phyloP scores from a whole-genome alignment of 805 yeast genomes.

The Ogataea methylovora region DNA sequence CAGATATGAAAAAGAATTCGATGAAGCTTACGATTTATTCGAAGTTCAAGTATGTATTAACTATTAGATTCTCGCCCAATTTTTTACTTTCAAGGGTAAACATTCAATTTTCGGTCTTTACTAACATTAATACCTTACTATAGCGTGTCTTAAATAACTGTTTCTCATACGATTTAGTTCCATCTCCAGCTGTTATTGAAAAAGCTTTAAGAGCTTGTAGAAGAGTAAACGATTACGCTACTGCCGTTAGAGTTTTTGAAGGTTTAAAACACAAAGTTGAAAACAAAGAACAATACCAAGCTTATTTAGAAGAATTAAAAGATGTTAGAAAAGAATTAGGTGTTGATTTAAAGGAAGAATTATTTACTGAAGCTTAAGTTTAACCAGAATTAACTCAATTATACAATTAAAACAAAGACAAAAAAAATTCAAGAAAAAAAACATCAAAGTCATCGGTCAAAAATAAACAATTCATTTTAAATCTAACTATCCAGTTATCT shows the following conservation, averaged over 20 bases:
- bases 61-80: background rate
- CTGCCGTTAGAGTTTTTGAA: slow-evolving; percentile 97
- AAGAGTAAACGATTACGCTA: slow-evolving; percentile 97
- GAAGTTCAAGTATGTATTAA: slow-evolving; percentile 54
- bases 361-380: too few species aligned
- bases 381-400: too few species aligned
- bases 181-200: slow-evolving; percentile 93
- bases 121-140: too few species aligned
- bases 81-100: too few species aligned
- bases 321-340: slow-evolving; percentile 90
- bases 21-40: slow-evolving; percentile 81
- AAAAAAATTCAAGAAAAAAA: too few species aligned
- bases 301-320: slow-evolving; percentile 91
- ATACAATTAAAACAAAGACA: too few species aligned
- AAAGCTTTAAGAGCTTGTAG: slow-evolving; percentile 96
- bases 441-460: too few species aligned
- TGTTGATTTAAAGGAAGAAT: slow-evolving; percentile 85
- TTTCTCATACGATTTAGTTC: slow-evolving; percentile 97
- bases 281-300: slow-evolving; percentile 87
- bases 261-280: slow-evolving; percentile 96
- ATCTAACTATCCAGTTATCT: too few species aligned
- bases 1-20: slow-evolving; percentile 91
- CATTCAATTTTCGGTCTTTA: slow-evolving; percentile 4
- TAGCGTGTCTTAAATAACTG: slow-evolving; percentile 93
- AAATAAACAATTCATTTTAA: too few species aligned